Percentiles rank a stretch among this genome's conserved stretches.
Evolutionary conservation across 2,329 filamentous ascomycete genomes (phyloP).

Genomic region (Penicillium brasilianum): DNA sequence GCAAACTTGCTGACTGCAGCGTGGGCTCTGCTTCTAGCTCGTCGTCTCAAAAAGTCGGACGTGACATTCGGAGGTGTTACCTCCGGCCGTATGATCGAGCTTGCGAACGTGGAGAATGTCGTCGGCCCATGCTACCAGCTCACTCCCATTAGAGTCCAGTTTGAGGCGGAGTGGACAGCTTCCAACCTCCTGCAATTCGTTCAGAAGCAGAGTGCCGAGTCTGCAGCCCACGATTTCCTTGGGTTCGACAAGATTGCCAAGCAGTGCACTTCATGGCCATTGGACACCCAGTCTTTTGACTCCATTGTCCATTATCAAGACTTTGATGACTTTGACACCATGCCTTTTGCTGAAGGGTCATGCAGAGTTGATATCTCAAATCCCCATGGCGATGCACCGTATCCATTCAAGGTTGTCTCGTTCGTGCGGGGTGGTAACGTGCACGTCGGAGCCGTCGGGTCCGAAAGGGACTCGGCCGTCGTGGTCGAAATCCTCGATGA

Average conservation of each 20-base stretch:
- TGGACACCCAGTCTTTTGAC: slow-evolving; percentile 55
- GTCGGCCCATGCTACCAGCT: slow-evolving; percentile 62
- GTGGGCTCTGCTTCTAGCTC: slow-evolving; percentile 65
- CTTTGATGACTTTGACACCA: slow-evolving; percentile 64
- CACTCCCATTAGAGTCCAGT: slow-evolving; percentile 63
- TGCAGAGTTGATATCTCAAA: slow-evolving; percentile 64
- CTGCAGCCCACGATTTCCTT: slow-evolving; percentile 58
- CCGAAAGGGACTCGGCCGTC: slow-evolving; percentile 56
- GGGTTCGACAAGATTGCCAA: slow-evolving; percentile 57
- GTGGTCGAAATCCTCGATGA: slow-evolving; percentile 59
- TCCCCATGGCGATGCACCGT: slow-evolving; percentile 57
- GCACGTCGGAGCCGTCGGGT: slow-evolving; percentile 60
- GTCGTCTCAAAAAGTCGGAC: slow-evolving; percentile 55
- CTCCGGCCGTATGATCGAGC: slow-evolving; percentile 63
- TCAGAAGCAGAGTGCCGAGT: slow-evolving; percentile 59
- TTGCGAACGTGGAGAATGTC: slow-evolving; percentile 59
- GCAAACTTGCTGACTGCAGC: slow-evolving; percentile 67
- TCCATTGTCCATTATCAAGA: slow-evolving; percentile 63
- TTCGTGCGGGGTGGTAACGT: slow-evolving; percentile 64
- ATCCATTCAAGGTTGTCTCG: slow-evolving; percentile 42
- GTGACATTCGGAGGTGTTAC: slow-evolving; percentile 68
- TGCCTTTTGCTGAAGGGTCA: slow-evolving; percentile 39
- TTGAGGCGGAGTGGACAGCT: slow-evolving; percentile 55
- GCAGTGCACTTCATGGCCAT: slow-evolving; percentile 53
- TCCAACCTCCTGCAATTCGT: slow-evolving; percentile 56